Conservation (phyloP, 768 basidiomycete genomes). For the Boletales sp. region DNA sequence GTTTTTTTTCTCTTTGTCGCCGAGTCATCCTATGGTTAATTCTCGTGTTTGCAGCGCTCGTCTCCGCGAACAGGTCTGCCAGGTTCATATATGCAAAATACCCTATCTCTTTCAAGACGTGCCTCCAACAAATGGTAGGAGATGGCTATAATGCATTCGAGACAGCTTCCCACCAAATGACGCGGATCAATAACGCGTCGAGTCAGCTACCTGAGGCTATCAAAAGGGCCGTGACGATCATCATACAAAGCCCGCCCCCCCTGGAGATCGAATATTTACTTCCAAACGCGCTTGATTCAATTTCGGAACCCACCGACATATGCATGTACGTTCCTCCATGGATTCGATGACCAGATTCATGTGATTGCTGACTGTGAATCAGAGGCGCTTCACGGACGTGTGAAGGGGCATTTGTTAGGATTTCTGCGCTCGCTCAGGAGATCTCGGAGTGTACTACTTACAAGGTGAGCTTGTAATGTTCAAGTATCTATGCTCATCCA, state of each 20-base stretch:
- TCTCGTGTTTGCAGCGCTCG: background rate
- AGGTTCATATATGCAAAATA: constrained; percentile 15
- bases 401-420: constrained; percentile 10
- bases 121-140: constrained; percentile 21
- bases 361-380: background rate
- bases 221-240: constrained; percentile 13
- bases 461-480: constrained; percentile 5
- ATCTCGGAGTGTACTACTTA: constrained; percentile 18
- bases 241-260: constrained; percentile 9
- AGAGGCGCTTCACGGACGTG: constrained; percentile 16
- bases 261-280: constrained; percentile 12
- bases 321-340: constrained; percentile 8
- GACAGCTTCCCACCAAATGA: constrained; percentile 18
- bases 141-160: constrained; percentile 21
- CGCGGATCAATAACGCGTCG: constrained; percentile 18
- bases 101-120: constrained; percentile 20
- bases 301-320: constrained; percentile 17
- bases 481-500: background rate
- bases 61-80: constrained; percentile 5
- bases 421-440: constrained; percentile 17
- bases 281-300: constrained; percentile 16
- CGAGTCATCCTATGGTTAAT: background rate
- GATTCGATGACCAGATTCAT: background rate
- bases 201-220: constrained; percentile 15
- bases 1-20: background rate